Conservation (phyloP, 2,329 filamentous ascomycete species). For the Chaetomium sp. region DNA sequence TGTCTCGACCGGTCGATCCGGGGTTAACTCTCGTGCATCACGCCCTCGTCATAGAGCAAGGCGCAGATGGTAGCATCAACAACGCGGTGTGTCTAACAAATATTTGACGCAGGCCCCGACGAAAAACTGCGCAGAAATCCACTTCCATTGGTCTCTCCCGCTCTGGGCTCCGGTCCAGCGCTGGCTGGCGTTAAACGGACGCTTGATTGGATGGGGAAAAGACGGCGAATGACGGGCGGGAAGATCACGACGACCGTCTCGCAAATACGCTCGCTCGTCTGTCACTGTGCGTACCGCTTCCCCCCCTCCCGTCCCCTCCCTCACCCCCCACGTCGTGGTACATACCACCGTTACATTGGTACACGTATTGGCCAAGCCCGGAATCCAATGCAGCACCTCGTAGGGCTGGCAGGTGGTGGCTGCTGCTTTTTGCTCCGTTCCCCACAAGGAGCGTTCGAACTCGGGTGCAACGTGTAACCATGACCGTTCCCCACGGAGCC, state of each 20-base stretch:
- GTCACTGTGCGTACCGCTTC: background rate
- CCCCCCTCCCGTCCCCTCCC: background rate
- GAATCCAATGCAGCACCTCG: slow-evolving; percentile 5
- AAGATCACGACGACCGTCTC: background rate
- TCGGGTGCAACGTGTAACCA: slow-evolving; percentile 14
- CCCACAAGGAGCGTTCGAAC: slow-evolving; percentile 5
- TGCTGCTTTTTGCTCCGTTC: slow-evolving; percentile 5
- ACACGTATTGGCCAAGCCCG: slow-evolving; percentile 16
- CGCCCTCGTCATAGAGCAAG: slow-evolving; percentile 2
- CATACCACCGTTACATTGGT: slow-evolving; percentile 7
- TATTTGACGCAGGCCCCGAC: background rate
- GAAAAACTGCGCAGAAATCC: background rate
- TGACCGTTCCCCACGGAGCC: slow-evolving; percentile 5
- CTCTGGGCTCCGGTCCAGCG: background rate
- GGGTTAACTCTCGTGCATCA: background rate
- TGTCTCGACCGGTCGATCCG: background rate
- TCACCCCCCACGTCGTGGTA: background rate
- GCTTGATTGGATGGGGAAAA: slow-evolving; percentile 11
- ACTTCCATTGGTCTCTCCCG: background rate
- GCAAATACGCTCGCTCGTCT: too few species aligned
- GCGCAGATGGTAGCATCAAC: background rate
- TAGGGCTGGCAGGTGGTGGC: slow-evolving; percentile 23
- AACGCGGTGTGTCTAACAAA: slow-evolving; percentile 13
- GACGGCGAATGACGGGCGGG: slow-evolving; percentile 3
- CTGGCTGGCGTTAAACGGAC: background rate